Base-by-base conservation (phyloP, 495 filamentous ascomycete species). In the Aspergillus egyptiacus region DNA sequence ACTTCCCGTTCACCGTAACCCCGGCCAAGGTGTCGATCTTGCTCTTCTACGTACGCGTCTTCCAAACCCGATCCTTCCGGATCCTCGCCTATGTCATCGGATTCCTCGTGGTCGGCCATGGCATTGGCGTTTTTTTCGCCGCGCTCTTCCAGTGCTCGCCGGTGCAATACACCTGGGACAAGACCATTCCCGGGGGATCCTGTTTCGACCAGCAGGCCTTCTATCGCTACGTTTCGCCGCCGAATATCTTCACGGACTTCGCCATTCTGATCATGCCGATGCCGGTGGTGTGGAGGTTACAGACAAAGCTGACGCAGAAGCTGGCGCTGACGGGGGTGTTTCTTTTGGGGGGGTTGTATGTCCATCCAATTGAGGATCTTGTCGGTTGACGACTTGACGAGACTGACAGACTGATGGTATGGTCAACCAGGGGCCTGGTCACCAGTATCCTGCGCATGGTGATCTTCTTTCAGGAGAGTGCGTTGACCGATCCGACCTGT, bases 21-120 rank as follows among this genome's bases (percentile, higher is more conserved):
- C 43, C 62, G 19, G 61, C 66, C 35, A 72, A 73, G 51, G 41
- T 67, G 5, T 70, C 68, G 3, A 51, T 75, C n/a, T 56, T 75
- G n/a, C 47, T 66, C 34, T 67, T 75, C 35, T 75, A 73, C 40
- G 46, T 64, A 1, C 70, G 65, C 18, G 70, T 73, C 41, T 65
- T 72, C 50, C 41, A 51, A 25, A 55, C 51, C 22, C 54, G 50
- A 28, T 52, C 42, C 19, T 65, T 60, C 38, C 46, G 40, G 23
- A 59, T 62, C 18, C 48, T 55, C 15, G 56, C 71, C 36, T 65
- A 68, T 46, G 50, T 67, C 25, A 58, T 66, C 25, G 66, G 63
- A 20, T 55, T 51, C 2, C 18, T 64, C 9, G 54, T 66, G 13
- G 34, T 66, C 0, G 54, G 36, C 13, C 50, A 56, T 9, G 62